Percentiles rank a stretch among this genome's conserved stretches.
phyloP scores from a whole-genome alignment of 2,329 filamentous ascomycete genomes.

The Sporothrix humicola region DNA sequence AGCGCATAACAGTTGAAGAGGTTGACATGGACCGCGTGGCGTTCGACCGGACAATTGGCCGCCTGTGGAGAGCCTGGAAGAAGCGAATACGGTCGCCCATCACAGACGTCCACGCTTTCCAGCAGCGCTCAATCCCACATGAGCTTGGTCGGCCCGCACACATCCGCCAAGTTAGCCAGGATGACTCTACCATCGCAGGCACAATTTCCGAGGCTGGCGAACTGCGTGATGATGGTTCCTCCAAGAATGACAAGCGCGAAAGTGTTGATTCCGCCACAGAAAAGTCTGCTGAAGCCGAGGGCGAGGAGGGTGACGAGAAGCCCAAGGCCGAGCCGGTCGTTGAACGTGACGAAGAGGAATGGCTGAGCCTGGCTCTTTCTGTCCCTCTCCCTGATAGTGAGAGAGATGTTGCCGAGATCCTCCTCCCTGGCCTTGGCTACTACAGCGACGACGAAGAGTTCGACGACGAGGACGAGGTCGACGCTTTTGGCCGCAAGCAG shows the following conservation, averaged over 20 bases:
- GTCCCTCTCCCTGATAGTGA: slow-evolving; percentile 72
- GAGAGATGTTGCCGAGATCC: slow-evolving; percentile 78
- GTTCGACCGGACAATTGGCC: slow-evolving; percentile 83
- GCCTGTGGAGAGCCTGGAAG: slow-evolving; percentile 94
- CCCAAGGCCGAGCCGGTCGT: not conserved
- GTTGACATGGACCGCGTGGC: slow-evolving; percentile 92
- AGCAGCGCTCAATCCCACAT: slow-evolving; percentile 57
- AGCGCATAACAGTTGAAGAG: slow-evolving; percentile 83
- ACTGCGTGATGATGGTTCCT: not conserved
- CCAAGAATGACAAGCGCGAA: slow-evolving; percentile 32
- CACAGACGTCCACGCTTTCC: slow-evolving; percentile 53
- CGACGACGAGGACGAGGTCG: slow-evolving; percentile 48
- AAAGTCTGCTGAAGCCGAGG: slow-evolving; percentile 25
- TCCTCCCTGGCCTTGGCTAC: slow-evolving; percentile 70
- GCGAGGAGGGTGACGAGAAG: not conserved
- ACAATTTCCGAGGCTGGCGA: slow-evolving; percentile 44
- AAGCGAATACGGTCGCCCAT: slow-evolving; percentile 73
- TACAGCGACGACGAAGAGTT: slow-evolving; percentile 67
- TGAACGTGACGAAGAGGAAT: slow-evolving; percentile 47
- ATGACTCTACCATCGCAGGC: slow-evolving; percentile 48
- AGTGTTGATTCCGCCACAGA: slow-evolving; percentile 3
- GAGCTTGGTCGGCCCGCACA: slow-evolving; percentile 50
- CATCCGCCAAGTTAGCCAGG: slow-evolving; percentile 49
- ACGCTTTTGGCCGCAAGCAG: not conserved
- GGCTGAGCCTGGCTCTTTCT: slow-evolving; percentile 55